phyloP scores from a whole-genome alignment of 305 asterid species.

The Ilex paraguariensis region DNA sequence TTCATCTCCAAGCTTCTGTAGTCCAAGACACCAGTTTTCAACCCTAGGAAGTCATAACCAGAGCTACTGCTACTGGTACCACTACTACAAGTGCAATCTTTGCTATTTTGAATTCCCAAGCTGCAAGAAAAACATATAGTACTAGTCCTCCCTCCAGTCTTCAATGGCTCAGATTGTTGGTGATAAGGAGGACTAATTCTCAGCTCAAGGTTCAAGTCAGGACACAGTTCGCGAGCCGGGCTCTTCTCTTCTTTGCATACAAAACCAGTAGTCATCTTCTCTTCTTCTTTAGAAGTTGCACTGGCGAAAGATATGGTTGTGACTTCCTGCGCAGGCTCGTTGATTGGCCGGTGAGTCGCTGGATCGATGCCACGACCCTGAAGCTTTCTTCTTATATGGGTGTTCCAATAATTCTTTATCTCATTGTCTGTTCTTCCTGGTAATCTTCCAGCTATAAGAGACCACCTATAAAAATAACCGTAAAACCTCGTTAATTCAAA shows the following conservation, averaged over 20 bases:
- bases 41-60: conserved; percentile 10
- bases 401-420: conserved; percentile 78
- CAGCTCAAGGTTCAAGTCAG: conserved; percentile 10
- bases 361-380: conserved; percentile 69
- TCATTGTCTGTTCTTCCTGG: conserved; percentile 82
- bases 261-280: background rate
- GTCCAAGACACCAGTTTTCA: conserved; percentile 5
- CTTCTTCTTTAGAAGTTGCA: conserved; percentile 20
- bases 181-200: conserved; percentile 5
- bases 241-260: no score
- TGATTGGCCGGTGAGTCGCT: conserved; percentile 43
- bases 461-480: conserved; percentile 38
- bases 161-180: background rate
- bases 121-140: conserved; percentile 4
- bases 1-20: conserved; percentile 12
- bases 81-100: conserved; percentile 7
- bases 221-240: background rate
- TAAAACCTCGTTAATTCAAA: background rate
- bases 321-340: conserved; percentile 18
- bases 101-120: conserved; percentile 1
- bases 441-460: conserved; percentile 62
- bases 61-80: background rate
- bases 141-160: background rate
- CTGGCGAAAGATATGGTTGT: conserved; percentile 36
- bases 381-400: conserved; percentile 62